Evolutionary conservation across 768 basidiomycete species (phyloP).

Genomic region (Gloeostereum incarnatum): DNA sequence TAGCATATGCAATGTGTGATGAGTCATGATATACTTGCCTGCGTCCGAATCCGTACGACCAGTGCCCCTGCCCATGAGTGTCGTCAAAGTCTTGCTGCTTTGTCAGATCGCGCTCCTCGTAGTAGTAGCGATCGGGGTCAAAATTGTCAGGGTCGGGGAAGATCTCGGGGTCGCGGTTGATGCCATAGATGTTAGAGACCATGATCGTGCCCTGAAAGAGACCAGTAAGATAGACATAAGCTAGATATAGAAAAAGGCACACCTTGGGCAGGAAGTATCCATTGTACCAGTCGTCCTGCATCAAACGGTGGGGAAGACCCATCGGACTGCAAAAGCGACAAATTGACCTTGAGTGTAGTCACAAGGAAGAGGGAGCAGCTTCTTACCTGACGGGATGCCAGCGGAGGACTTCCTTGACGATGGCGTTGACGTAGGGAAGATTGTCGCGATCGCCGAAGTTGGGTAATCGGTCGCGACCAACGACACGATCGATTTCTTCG

Average conservation of each 20-base stretch:
- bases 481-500: slow-evolving; percentile 19
- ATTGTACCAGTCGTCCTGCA: slow-evolving; percentile 20
- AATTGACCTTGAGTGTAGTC: neutral
- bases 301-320: slow-evolving; percentile 15
- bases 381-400: slow-evolving; percentile 7
- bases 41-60: slow-evolving; percentile 11
- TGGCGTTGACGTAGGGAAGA: slow-evolving; percentile 12
- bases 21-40: neutral
- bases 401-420: slow-evolving; percentile 15
- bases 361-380: neutral
- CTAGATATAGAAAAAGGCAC: slow-evolving; percentile 20
- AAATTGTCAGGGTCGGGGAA: slow-evolving; percentile 19
- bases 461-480: slow-evolving; percentile 11
- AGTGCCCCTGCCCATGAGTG: neutral
- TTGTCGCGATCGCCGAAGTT: slow-evolving; percentile 9
- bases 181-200: slow-evolving; percentile 3
- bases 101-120: slow-evolving; percentile 8
- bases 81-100: neutral
- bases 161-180: slow-evolving; percentile 16
- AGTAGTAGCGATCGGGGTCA: slow-evolving; percentile 17
- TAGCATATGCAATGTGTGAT: neutral
- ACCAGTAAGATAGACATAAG: slow-evolving; percentile 15
- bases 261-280: slow-evolving; percentile 21
- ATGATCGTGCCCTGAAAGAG: neutral
- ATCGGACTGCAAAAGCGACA: neutral